Evolutionary conservation across 2,329 filamentous ascomycete genomes (phyloP), one percentile per base, ranked within the genome.

Genomic region (Penicillium sp.): DNA sequence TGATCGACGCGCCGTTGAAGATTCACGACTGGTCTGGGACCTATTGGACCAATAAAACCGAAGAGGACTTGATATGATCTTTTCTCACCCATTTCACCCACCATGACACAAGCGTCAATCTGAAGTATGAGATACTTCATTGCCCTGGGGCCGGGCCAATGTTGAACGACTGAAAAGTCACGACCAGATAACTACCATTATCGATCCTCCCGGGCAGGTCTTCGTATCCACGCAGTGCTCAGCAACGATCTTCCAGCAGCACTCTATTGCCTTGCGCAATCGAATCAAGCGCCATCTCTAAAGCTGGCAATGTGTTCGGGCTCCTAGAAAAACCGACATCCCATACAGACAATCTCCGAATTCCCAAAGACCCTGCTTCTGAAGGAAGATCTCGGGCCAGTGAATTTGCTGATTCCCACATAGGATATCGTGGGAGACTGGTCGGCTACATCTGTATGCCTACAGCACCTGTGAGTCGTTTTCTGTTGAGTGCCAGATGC

Each of bases 21-120:
- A 69, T 24, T 61, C 66, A 9, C 60, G 54, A 24, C 47, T 63
- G 32, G 44, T 73, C 14, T 74, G 72, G 72, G 57, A 67, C 29
- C 57, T 71, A 8, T 48, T 74, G 23, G 63, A 69, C 35, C 64
- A 65, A 9, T 59, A 68, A 14, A 51, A 51, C 22, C 64, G 54
- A 62, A 29, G 13, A 13, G 23, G 16, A 22, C 20, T 13, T 28
- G n/a, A 22, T 24, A 13, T 26, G n/a, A n/a, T 6, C 7, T n/a
- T 28, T 16, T 22, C 23, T 31, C 18, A 18, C 24, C 16, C 13
- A 4, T 16, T 16, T 6, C 14, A 28, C 4, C 3, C 24, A 31
- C 32, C 10, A 18, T n/a, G 10, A 27, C 28, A 4, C 31, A 18
- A 18, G 8, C 16, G 31, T 34, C 31, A 8, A 34, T 5, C 7